Percentiles rank a stretch among this genome's conserved stretches.
Evolutionary conservation across 805 yeast genomes (phyloP).

Genomic region (Diddensiella caesifluorescens): DNA sequence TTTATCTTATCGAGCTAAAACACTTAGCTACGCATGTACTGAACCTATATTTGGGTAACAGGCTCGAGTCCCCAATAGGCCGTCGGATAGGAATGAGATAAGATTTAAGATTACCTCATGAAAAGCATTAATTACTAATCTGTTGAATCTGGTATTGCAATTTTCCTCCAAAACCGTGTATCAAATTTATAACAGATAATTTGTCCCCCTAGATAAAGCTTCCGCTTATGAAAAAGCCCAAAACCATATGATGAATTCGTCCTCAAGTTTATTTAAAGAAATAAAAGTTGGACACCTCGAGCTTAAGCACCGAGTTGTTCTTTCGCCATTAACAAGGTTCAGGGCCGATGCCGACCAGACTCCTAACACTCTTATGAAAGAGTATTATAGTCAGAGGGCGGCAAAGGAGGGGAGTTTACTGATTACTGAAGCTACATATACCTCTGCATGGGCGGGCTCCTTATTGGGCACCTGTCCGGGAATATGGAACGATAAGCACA

Average conservation of each 20-base stretch:
- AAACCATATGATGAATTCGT: background rate
- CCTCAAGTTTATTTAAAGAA: background rate
- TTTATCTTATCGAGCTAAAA: no score
- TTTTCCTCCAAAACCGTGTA: no score
- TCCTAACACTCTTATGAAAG: background rate
- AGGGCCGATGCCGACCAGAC: slow-evolving; percentile 28
- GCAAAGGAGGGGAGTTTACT: background rate
- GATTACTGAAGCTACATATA: slow-evolving; percentile 4
- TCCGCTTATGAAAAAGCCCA: background rate
- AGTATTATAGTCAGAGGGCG: slow-evolving; percentile 1
- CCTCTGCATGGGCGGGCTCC: background rate
- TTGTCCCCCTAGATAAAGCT: background rate
- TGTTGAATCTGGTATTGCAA: no score
- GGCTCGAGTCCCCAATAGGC: no score
- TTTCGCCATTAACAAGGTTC: slow-evolving; percentile 48
- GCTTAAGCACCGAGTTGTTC: slow-evolving; percentile 37
- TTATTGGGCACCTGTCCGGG: slow-evolving; percentile 4
- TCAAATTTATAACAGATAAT: background rate
- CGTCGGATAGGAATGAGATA: no score
- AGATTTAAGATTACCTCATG: no score
- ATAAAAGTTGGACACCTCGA: background rate
- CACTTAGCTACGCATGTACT: no score
- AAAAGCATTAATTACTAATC: no score
- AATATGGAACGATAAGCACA: slow-evolving; percentile 2
- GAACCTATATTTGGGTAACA: no score